Evolutionary conservation across 441 rosid genomes (phyloP).

Genomic region (Brassica hybrid): DNA sequence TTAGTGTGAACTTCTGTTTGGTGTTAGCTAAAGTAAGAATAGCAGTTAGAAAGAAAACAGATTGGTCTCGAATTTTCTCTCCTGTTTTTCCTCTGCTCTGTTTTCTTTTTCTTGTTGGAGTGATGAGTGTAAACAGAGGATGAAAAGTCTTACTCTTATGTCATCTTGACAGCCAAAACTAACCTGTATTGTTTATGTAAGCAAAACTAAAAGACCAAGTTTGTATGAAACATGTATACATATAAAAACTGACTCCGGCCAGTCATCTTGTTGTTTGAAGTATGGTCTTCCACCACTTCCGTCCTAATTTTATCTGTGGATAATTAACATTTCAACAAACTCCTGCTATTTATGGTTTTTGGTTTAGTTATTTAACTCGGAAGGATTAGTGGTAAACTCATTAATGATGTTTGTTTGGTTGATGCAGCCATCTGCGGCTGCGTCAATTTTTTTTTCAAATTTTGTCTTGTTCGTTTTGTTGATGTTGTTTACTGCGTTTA

Average conservation of each 20-base stretch:
- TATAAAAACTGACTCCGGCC: conserved; percentile 12
- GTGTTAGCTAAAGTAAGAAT: not conserved
- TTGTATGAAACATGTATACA: not conserved
- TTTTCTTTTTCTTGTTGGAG: not conserved
- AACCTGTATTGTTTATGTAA: conserved; percentile 16
- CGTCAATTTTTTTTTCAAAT: too few species aligned
- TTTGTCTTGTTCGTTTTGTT: too few species aligned
- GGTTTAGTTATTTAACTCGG: not conserved
- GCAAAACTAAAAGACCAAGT: not conserved
- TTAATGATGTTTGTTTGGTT: too few species aligned
- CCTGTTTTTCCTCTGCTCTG: conserved; percentile 5
- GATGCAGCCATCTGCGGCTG: too few species aligned
- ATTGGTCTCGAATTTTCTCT: not conserved
- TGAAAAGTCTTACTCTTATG: conserved; percentile 6
- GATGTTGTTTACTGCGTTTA: too few species aligned
- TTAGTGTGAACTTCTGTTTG: not conserved
- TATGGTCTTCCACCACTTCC: conserved; percentile 39
- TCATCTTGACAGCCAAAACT: conserved; percentile 35
- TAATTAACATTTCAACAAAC: not conserved
- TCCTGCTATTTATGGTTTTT: conserved; percentile 5
- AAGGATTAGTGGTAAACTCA: not conserved
- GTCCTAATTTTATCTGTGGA: conserved; percentile 16
- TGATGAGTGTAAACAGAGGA: not conserved
- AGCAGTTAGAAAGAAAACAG: not conserved
- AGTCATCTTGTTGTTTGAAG: conserved; percentile 15